A percentile compares a stretch with the other conserved stretches of the same genome.
These are phyloP conservation scores for Sonneratia alba DNA, from an alignment of 345 rosid species.

Conservation along the genomic window DNA sequence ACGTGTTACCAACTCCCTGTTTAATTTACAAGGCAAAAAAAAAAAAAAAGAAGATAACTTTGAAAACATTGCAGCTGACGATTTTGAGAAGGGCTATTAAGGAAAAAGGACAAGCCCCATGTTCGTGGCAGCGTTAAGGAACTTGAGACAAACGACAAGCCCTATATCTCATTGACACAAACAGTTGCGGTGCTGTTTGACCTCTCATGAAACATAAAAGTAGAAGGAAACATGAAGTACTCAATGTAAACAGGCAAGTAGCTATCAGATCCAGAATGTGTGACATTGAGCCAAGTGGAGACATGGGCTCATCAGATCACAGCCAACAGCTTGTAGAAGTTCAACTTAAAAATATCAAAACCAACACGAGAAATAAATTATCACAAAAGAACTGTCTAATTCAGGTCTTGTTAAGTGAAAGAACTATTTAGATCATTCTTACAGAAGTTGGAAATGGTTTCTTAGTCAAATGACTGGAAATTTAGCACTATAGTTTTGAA, in stretches of 20 bases:
- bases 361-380: not conserved
- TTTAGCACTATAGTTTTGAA: no score
- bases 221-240: not conserved
- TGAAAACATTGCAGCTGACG: not conserved
- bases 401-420: no score
- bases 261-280: not conserved
- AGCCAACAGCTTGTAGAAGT: not conserved
- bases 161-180: not conserved
- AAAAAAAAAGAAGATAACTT: constrained; percentile 1
- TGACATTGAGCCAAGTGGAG: not conserved
- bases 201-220: not conserved
- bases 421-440: no score
- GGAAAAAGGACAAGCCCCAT: not conserved
- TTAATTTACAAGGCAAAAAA: not conserved
- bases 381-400: no score
- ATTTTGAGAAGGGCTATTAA: not conserved
- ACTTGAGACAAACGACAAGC: not conserved
- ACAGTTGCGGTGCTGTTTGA: not conserved
- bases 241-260: not conserved
- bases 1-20: constrained; percentile 95
- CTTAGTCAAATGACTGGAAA: not conserved
- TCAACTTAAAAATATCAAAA: not conserved
- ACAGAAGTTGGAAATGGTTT: not conserved
- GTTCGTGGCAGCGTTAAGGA: not conserved
- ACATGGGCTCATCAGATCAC: not conserved